phyloP scores from a whole-genome alignment of 2,329 filamentous ascomycete species.

The Orbilia quercus region DNA sequence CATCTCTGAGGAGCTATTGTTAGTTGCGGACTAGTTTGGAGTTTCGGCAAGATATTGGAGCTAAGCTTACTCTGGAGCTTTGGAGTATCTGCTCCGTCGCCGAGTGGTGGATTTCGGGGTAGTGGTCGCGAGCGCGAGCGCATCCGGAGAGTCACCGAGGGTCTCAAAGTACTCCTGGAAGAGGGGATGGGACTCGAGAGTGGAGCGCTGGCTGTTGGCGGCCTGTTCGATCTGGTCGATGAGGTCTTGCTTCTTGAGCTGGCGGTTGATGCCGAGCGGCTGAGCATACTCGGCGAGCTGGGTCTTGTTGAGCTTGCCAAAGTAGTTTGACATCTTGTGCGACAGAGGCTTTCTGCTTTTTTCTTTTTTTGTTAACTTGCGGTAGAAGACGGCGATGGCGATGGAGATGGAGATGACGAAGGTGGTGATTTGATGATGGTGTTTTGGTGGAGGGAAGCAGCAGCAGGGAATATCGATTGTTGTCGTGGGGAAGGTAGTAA shows the following conservation, averaged over 20 bases:
- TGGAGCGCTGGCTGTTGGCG: slow-evolving; percentile 13
- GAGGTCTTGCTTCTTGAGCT: slow-evolving; percentile 37
- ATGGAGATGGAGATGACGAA: background rate
- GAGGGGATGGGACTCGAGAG: slow-evolving; percentile 32
- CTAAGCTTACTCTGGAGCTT: slow-evolving; percentile 45
- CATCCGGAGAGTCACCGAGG: slow-evolving; percentile 23
- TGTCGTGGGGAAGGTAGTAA: slow-evolving; percentile 33
- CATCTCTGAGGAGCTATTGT: slow-evolving; percentile 11
- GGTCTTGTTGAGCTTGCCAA: slow-evolving; percentile 50
- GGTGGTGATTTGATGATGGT: background rate
- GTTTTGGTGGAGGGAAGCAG: background rate
- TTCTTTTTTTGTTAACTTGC: background rate
- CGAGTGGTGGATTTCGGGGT: slow-evolving; percentile 33
- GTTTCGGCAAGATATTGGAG: too few relatives aligned
- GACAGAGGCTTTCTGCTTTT: background rate
- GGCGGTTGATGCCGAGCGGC: slow-evolving; percentile 36
- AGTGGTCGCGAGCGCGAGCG: slow-evolving; percentile 5
- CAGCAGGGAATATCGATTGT: slow-evolving; percentile 45
- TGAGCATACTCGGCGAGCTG: slow-evolving; percentile 50
- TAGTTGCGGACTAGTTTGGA: too few relatives aligned
- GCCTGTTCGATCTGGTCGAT: slow-evolving; percentile 39
- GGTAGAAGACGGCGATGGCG: slow-evolving; percentile 1
- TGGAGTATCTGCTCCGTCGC: slow-evolving; percentile 41
- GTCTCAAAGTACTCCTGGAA: slow-evolving; percentile 53
- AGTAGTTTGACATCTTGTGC: slow-evolving; percentile 46